A percentile compares a stretch with the other conserved stretches of the same genome.
Conservation (phyloP, 768 basidiomycete genomes). For the Mycena belliarum region DNA sequence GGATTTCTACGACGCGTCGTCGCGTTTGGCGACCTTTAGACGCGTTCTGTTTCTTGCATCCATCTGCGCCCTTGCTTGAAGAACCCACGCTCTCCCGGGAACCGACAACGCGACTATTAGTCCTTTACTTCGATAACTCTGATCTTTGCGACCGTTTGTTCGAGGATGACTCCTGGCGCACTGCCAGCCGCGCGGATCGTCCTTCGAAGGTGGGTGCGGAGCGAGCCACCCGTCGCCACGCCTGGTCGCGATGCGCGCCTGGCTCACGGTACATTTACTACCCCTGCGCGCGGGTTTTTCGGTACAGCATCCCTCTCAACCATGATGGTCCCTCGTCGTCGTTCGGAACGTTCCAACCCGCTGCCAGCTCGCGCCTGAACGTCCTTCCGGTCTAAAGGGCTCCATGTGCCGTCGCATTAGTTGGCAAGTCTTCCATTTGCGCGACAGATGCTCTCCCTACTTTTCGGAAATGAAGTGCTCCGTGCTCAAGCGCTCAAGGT, state of each 20-base stretch:
- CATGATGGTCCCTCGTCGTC: too few species aligned
- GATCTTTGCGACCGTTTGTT: too few species aligned
- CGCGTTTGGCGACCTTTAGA: background rate
- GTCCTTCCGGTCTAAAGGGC: background rate
- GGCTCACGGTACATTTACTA: background rate
- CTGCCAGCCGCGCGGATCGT: conserved; percentile 9
- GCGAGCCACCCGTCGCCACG: background rate
- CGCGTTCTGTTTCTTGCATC: background rate
- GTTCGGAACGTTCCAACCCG: background rate
- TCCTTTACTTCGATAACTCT: background rate
- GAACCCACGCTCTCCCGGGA: background rate
- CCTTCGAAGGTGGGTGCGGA: background rate
- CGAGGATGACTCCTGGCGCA: too few species aligned
- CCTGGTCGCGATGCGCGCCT: background rate
- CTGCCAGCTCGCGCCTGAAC: background rate
- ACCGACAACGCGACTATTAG: background rate
- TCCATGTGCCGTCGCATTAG: background rate
- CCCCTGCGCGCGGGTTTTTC: background rate
- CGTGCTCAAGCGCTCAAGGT: too few species aligned
- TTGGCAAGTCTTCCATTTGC: background rate
- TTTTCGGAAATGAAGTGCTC: conserved; percentile 13
- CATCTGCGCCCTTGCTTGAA: background rate
- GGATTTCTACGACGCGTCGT: background rate
- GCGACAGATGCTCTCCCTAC: conserved; percentile 7
- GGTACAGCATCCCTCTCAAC: background rate